Conservation (phyloP, 169 alveolate species). For the Eimeria tenella region DNA sequence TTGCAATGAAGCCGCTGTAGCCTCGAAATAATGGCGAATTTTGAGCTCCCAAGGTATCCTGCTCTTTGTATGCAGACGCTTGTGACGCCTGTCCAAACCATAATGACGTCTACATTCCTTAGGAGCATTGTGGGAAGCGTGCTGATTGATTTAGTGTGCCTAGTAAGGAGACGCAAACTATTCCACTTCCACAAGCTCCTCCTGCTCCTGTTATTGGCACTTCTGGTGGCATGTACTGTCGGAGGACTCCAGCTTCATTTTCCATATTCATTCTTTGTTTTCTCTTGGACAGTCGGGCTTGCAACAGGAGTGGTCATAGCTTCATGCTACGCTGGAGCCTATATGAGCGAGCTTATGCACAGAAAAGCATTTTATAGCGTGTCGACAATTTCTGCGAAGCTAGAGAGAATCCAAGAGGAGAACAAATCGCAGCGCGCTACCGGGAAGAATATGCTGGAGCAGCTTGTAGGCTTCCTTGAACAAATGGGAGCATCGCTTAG, state of each 20-base stretch:
- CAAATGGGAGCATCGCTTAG: slow-evolving; percentile 64
- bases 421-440: slow-evolving; percentile 27
- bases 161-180: slow-evolving; percentile 52
- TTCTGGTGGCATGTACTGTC: slow-evolving; percentile 54
- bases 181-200: slow-evolving; percentile 57
- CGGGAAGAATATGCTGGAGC: slow-evolving; percentile 72
- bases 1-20: neutral
- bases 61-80: slow-evolving; percentile 8
- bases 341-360: slow-evolving; percentile 60
- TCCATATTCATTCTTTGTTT: slow-evolving; percentile 35
- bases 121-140: slow-evolving; percentile 66
- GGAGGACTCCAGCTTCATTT: slow-evolving; percentile 37
- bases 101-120: slow-evolving; percentile 39
- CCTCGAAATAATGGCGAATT: neutral
- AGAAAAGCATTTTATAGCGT: slow-evolving; percentile 65
- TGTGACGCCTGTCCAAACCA: slow-evolving; percentile 14
- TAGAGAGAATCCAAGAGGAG: neutral
- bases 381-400: slow-evolving; percentile 2
- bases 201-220: slow-evolving; percentile 19
- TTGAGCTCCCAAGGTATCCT: neutral
- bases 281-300: slow-evolving; percentile 68
- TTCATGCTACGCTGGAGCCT: slow-evolving; percentile 33
- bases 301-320: slow-evolving; percentile 63
- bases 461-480: slow-evolving; percentile 66
- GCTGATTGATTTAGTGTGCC: slow-evolving; percentile 44